Evolutionary conservation across 768 basidiomycete genomes (phyloP).

Genomic region (Tylopilus plumbeoviolaceoides): DNA sequence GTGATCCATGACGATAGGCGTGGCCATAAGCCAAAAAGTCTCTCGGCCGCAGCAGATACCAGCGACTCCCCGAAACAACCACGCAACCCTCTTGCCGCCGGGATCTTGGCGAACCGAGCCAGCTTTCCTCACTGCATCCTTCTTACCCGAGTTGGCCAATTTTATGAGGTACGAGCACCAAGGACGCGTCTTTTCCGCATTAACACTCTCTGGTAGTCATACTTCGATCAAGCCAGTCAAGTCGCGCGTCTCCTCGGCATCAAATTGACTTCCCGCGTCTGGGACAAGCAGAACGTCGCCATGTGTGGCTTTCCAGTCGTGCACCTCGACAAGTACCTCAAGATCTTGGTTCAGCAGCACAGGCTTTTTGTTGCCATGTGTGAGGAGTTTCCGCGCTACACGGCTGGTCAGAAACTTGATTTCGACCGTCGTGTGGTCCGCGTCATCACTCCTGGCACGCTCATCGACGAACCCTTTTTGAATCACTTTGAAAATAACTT

Average conservation of each 20-base stretch:
- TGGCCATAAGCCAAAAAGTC: slow-evolving; percentile 16
- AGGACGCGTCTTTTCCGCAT: background rate
- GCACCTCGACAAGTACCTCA: slow-evolving; percentile 85
- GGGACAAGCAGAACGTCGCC: slow-evolving; percentile 62
- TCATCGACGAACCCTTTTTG: slow-evolving; percentile 88
- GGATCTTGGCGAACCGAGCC: slow-evolving; percentile 66
- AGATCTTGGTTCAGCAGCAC: slow-evolving; percentile 77
- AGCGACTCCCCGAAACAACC: slow-evolving; percentile 23
- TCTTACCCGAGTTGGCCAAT: slow-evolving; percentile 89
- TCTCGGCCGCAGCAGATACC: background rate
- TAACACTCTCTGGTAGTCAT: slow-evolving; percentile 55
- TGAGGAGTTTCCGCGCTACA: slow-evolving; percentile 74
- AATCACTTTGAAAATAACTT: slow-evolving; percentile 88
- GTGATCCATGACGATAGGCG: slow-evolving; percentile 9
- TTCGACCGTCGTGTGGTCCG: slow-evolving; percentile 83
- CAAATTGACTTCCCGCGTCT: slow-evolving; percentile 74
- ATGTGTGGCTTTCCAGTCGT: slow-evolving; percentile 92
- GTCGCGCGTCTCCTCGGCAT: slow-evolving; percentile 76
- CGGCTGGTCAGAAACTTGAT: slow-evolving; percentile 47
- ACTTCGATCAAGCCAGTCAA: slow-evolving; percentile 85
- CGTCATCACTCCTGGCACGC: slow-evolving; percentile 89
- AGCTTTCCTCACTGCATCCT: slow-evolving; percentile 86
- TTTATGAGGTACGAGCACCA: slow-evolving; percentile 72
- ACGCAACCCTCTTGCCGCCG: slow-evolving; percentile 55
- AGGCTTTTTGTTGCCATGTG: slow-evolving; percentile 88